Evolutionary conservation across 352 stramenopile species (phyloP), one percentile per base, ranked within the genome.

Genomic region (Pythium volutum): DNA sequence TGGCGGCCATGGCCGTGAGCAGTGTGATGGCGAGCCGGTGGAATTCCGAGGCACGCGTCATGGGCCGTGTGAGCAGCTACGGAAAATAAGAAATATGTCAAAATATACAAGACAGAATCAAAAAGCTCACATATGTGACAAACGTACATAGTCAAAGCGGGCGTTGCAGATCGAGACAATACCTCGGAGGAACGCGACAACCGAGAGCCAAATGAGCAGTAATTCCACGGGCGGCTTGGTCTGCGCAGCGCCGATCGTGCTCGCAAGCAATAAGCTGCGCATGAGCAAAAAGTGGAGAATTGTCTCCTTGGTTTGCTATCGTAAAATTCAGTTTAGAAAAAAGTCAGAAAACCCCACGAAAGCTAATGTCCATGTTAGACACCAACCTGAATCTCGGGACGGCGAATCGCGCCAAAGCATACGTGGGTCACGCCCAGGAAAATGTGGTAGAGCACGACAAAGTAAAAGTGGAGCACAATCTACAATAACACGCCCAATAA

Each of bases 271-370:
- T 23, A 89, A 71, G 27, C 76, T 88, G 29, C 82, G 82, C 71
- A 91, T 83, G 55, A 91, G 59, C 20, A 88, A 62, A 41, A 89
- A 91, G 43, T 87, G 80, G 50, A 91, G 76, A 56, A 91, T 79
- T 20, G 78, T 89, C 54, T 91, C 82, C 43, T 91, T 91, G 23
- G 82, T 89, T 75, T 88, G 82, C 70, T 91, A 27, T 36, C 0
- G 5, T 12, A 23, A 12, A 26, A 26, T 9, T 25, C 3, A 5
- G 29, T 4, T 10, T 10, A 4, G 29, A 33, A 23, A 26, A 47
- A 47, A n/a, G 18, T 27, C 22, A 48, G 16, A 27, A 48, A 36
- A 36, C 31, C 10, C 31, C 31, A 36, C n/a, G n/a, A n/a, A n/a
- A n/a, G n/a, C 7, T 38, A 12, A 38, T 43, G 8, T 43, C 36